Base-by-base conservation (phyloP, 305 asterid species). In the Caryopteris hybrid region DNA sequence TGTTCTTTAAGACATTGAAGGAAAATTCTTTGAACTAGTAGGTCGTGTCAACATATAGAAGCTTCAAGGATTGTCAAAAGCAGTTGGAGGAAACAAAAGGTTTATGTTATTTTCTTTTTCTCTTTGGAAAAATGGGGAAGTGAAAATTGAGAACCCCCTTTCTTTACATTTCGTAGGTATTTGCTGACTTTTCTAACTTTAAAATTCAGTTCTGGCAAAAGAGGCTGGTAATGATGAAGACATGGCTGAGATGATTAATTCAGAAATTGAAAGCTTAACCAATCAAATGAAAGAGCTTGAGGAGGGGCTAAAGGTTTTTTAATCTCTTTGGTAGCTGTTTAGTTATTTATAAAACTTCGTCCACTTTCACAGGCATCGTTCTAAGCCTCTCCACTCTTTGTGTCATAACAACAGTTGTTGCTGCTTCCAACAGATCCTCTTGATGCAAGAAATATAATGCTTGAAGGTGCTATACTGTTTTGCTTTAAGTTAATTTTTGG, bases 371-470 rank as follows among this genome's bases (percentile, higher is more conserved):
- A 16, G 36, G 25, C 66, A 51, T 68, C 61, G 22, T 42, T 72
- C 72, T 64, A 71, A 68, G 69, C 34, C 52, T 69, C 65, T 41
- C 27, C 27, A 31, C 48, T 76, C 62, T 50, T 62, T 47, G n/a
- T 69, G 71, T 48, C 48, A 43, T 52, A 29, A 41, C 54, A 61
- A 55, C 72, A 93, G 99, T 55, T 91, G 55, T 81, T 93, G 80
- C 96, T 93, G 47, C 78, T 93, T 69, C 99, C 99, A 9, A 71
- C 86, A 6, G 96, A 93, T 79, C 97, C 99, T 66, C 97, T 93
- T 25, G 97, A 93, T 87, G 84, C 81, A 14, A 90, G 99, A 80
- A 93, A 93, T 78, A 93, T 93, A 70, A 80, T 93, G 97, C 88
- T 93, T 69, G 99, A 93, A 93, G 97, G 99, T 93, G 79, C 60